Evolutionary conservation across 805 yeast genomes (phyloP), one percentile per base, ranked within the genome.

Genomic region (Kodamaea kakaduensis): DNA sequence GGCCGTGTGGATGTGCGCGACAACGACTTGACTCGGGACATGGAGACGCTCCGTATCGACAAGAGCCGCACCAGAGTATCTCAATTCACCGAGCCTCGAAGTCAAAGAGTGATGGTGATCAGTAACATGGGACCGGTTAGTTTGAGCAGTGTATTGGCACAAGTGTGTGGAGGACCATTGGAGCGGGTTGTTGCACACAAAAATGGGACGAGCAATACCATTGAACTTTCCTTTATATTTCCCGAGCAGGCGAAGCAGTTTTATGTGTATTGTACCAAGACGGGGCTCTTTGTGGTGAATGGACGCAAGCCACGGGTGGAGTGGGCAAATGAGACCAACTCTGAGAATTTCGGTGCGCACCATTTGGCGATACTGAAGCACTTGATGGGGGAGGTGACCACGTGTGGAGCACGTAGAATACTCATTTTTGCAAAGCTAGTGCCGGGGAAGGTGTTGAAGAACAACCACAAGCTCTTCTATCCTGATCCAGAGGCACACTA

Each of bases 161-260:
- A 76, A 35, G 60, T 81, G 0, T 62, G 68, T 44, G 89, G 93
- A 2, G 94, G 94, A 0, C 84, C 86, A 0, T 55, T 84, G 32
- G 85, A 81, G 42, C 69, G 66, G 33, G 46, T 80, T 4, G 59
- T 54, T 9, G 46, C 63, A 18, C 51, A 46, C 27, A 26, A 26
- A 16, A 16, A 12, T 9, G 51, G 46, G 6, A 38, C 39, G 9
- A 22, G 19, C 3, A 44, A 53, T 7, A 25, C 30, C 5, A 32
- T 78, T 8, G 77, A 74, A 40, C 40, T 83, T 2, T 61, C 71
- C 48, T 84, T 81, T 48, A 47, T 74, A 18, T 66, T 54, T n/a
- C 61, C 70, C 3, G 68, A 67, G 19, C 73, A 72, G 51, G 89
- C 93, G 0, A 44, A 46, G 6, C 58, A 55, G 1, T 84, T 84